Percentiles rank a stretch among this genome's conserved stretches.
These are phyloP conservation scores for Mycena floridula DNA, from an alignment of 768 basidiomycete species.

Conservation along the genomic window DNA sequence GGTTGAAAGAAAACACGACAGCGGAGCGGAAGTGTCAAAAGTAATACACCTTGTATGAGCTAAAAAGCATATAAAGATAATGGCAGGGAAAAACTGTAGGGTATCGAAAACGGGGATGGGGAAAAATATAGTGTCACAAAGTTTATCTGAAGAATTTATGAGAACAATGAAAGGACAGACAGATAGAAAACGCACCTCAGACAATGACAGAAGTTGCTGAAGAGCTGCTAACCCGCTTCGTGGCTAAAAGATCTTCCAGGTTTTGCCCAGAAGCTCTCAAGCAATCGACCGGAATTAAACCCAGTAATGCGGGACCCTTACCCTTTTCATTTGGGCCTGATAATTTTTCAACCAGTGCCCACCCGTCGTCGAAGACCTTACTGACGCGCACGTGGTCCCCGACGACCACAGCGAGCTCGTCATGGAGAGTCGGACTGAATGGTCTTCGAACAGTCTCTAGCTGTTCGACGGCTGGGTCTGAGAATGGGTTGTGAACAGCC, in stretches of 20 bases:
- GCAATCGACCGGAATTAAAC: slow-evolving; percentile 69
- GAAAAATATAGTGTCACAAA: too few relatives aligned
- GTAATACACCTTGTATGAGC: too few relatives aligned
- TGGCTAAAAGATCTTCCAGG: slow-evolving; percentile 41
- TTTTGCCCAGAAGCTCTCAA: slow-evolving; percentile 43
- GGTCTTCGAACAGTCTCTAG: slow-evolving; percentile 48
- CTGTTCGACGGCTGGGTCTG: slow-evolving; percentile 18
- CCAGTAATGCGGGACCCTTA: slow-evolving; percentile 23
- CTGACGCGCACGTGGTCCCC: slow-evolving; percentile 51
- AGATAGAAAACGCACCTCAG: too few relatives aligned
- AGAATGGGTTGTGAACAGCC: slow-evolving; percentile 24
- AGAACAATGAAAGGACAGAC: too few relatives aligned
- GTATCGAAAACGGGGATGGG: too few relatives aligned
- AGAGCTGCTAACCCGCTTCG: slow-evolving; percentile 41
- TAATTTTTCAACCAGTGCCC: slow-evolving; percentile 53
- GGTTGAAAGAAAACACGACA: too few relatives aligned
- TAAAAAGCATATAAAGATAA: too few relatives aligned
- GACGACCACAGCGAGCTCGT: slow-evolving; percentile 49
- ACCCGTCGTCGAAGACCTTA: slow-evolving; percentile 61
- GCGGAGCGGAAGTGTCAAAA: too few relatives aligned
- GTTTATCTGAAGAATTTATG: too few relatives aligned
- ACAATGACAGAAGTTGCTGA: too few relatives aligned
- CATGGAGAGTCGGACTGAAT: slow-evolving; percentile 48
- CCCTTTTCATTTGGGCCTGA: slow-evolving; percentile 15
- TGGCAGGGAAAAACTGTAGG: too few relatives aligned